Evolutionary conservation across 192 early-diverging fungal genomes (phyloP).

Genomic region (Backusella sp.): DNA sequence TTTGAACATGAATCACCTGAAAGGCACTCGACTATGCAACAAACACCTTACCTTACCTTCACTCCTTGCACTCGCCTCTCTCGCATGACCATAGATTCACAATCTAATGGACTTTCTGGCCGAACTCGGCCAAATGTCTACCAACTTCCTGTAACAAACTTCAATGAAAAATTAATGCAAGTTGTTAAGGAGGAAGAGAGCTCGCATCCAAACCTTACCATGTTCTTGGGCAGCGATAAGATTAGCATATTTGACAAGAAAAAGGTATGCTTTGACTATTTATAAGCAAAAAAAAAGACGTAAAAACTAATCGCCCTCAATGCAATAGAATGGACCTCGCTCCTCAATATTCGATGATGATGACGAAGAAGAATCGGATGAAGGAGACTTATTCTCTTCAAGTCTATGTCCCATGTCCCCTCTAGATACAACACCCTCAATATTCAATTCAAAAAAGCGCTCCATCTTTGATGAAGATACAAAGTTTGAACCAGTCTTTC

Average conservation of each 20-base stretch:
- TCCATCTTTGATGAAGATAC: conserved; percentile 13
- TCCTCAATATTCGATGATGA: neutral
- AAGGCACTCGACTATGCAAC: neutral
- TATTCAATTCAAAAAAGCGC: neutral
- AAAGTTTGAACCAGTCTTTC: neutral
- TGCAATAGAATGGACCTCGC: neutral
- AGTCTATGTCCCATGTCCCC: conserved; percentile 6
- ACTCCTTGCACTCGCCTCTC: conserved; percentile 13
- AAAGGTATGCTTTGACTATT: neutral
- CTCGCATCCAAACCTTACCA: neutral
- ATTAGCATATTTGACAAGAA: conserved; percentile 12
- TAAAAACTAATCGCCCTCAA: neutral
- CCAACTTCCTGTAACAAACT: neutral
- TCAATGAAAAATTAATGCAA: conserved; percentile 9
- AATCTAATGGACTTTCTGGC: neutral
- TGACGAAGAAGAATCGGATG: conserved; percentile 10
- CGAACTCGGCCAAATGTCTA: neutral
- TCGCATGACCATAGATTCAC: conserved; percentile 13
- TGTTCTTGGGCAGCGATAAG: conserved; percentile 4
- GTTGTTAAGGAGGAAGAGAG: conserved; percentile 4
- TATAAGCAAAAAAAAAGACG: neutral
- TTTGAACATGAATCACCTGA: neutral
- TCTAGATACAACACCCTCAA: neutral
- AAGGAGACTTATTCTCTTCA: conserved; percentile 11
- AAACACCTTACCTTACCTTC: neutral